phyloP scores from a whole-genome alignment of 2,329 filamentous ascomycete genomes.

The Epichloe baconii region DNA sequence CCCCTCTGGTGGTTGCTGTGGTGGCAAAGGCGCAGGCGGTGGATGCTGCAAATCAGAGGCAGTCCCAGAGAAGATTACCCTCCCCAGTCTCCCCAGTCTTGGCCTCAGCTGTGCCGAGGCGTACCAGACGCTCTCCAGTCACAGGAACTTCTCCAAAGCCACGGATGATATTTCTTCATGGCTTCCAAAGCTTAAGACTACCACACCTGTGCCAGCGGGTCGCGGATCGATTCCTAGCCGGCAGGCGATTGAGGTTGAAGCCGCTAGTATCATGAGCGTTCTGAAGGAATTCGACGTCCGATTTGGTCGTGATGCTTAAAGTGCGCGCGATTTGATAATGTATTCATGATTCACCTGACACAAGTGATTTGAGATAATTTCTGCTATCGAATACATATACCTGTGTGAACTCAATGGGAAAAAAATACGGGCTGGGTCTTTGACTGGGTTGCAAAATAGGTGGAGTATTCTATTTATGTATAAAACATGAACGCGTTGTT shows the following conservation, averaged over 20 bases:
- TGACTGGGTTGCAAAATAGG: no score
- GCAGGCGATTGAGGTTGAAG: conserved; percentile 64
- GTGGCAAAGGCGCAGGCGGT: conserved; percentile 43
- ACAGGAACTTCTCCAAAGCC: conserved; percentile 62
- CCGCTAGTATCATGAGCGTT: conserved; percentile 77
- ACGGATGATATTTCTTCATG: conserved; percentile 62
- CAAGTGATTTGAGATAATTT: not conserved
- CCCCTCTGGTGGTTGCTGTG: conserved; percentile 38
- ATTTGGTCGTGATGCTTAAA: conserved; percentile 39
- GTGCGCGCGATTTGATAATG: not conserved
- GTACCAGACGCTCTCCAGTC: conserved; percentile 65
- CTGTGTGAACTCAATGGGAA: not conserved
- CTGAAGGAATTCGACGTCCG: conserved; percentile 67
- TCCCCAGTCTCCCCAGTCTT: conserved; percentile 30
- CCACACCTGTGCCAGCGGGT: conserved; percentile 22
- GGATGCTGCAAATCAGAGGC: conserved; percentile 47
- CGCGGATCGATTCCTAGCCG: conserved; percentile 24
- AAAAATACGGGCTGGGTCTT: not conserved
- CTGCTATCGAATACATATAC: not conserved
- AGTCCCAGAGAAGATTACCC: conserved; percentile 21
- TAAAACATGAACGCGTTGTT: no score
- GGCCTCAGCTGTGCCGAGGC: conserved; percentile 64
- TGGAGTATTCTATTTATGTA: no score
- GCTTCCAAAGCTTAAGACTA: conserved; percentile 59
- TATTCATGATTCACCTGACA: not conserved